A percentile compares a stretch with the other conserved stretches of the same genome.
phyloP scores from a whole-genome alignment of 176 grass and related monocot genomes.

The Avena eriantha region DNA sequence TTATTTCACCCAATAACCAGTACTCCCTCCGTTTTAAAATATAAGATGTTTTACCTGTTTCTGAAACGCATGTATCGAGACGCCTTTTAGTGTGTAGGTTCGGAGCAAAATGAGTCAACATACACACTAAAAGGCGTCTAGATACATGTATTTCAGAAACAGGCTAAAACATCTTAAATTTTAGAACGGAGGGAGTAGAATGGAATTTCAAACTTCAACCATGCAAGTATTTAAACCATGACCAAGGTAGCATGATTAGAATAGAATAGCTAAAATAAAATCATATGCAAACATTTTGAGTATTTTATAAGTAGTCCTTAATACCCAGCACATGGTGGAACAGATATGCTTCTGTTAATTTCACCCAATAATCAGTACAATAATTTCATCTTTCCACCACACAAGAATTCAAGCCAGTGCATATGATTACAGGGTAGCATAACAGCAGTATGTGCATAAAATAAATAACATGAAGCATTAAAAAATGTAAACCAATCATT shows the following conservation, averaged over 20 bases:
- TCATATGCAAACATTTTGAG: background rate
- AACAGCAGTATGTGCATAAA: constrained; percentile 5
- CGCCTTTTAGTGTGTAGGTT: no score
- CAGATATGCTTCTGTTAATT: background rate
- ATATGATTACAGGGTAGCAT: background rate
- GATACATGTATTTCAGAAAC: no score
- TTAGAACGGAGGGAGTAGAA: background rate
- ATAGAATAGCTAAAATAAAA: background rate
- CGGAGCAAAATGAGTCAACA: no score
- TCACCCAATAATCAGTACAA: background rate
- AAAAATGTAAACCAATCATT: background rate
- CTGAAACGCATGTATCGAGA: no score
- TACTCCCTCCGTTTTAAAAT: no score
- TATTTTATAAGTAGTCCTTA: background rate
- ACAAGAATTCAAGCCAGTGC: background rate
- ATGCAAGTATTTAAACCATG: constrained; percentile 8
- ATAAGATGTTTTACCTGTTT: no score
- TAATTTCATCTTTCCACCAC: background rate
- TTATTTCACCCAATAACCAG: background rate
- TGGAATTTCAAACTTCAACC: background rate
- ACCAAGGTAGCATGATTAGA: background rate
- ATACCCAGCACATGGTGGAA: background rate
- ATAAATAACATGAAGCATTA: background rate
- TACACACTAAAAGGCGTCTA: no score
- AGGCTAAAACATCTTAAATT: no score